A percentile compares a stretch with the other conserved stretches of the same genome.
Conservation (phyloP, 352 stramenopile genomes). For the Phytophthora constricta region DNA sequence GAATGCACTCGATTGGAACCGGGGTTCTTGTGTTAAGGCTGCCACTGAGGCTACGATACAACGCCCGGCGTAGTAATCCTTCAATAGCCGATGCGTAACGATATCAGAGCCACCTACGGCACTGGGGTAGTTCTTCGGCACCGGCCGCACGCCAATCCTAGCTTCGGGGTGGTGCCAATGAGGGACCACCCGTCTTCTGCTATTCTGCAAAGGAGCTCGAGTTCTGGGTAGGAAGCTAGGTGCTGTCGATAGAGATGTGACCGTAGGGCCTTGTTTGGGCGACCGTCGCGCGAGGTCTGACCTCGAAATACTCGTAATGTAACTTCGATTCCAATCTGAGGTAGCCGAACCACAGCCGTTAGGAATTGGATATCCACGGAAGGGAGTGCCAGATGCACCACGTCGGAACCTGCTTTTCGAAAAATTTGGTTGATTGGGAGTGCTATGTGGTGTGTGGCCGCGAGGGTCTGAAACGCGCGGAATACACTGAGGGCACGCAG, state of each 20-base stretch:
- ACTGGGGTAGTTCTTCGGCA: slow-evolving; percentile 1
- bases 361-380: not conserved
- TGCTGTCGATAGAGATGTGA: slow-evolving; percentile 13
- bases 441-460: not conserved
- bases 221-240: slow-evolving; percentile 1
- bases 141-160: not conserved
- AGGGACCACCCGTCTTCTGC: not conserved
- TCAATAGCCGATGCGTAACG: slow-evolving; percentile 5
- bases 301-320: slow-evolving; percentile 14
- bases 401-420: not conserved
- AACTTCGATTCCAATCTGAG: slow-evolving; percentile 5
- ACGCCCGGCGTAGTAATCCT: not conserved
- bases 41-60: not conserved
- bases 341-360: not conserved
- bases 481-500: not conserved
- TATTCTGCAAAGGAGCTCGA: slow-evolving; percentile 4
- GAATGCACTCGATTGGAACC: slow-evolving; percentile 11
- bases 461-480: not conserved
- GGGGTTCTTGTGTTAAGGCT: not conserved
- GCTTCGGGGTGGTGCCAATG: not conserved
- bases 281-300: not conserved
- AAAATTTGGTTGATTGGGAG: not conserved
- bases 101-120: not conserved
- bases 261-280: slow-evolving; percentile 20
- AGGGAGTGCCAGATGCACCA: not conserved